phyloP scores from a whole-genome alignment of 2,329 filamentous ascomycete genomes.

The Calonectria montana region DNA sequence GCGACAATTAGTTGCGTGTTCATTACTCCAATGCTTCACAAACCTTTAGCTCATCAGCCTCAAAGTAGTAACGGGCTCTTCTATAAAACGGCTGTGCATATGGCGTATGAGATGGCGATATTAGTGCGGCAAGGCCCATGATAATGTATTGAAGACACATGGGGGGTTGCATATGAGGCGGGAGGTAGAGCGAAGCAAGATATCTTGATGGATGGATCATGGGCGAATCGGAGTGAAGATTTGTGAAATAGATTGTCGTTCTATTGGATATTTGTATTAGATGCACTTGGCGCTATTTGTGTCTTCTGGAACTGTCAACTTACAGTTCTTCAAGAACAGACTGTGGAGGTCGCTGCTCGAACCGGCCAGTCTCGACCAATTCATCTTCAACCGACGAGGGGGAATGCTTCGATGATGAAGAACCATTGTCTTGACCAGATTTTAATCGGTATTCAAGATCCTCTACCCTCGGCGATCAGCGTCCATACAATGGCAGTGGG shows the following conservation, averaged over 20 bases:
- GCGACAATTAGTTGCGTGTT: not conserved
- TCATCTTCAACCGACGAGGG: constrained; percentile 25
- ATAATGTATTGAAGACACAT: constrained; percentile 42
- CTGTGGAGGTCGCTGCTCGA: constrained; percentile 44
- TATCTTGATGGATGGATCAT: constrained; percentile 37
- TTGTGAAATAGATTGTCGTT: constrained; percentile 34
- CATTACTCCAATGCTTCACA: rapidly evolving
- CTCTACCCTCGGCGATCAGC: constrained; percentile 27
- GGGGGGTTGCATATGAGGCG: constrained; percentile 40
- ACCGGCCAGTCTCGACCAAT: constrained; percentile 41
- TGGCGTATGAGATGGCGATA: constrained; percentile 24
- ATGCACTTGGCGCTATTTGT: not conserved
- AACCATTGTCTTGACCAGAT: constrained; percentile 25
- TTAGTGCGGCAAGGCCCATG: constrained; percentile 31
- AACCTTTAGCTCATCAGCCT: constrained; percentile 39
- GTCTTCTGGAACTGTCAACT: not conserved
- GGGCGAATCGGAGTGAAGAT: constrained; percentile 24
- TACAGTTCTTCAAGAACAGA: constrained; percentile 44
- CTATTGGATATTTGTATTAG: not conserved
- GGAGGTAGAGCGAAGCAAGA: constrained; percentile 37
- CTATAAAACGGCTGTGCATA: constrained; percentile 34
- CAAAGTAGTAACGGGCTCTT: constrained; percentile 36
- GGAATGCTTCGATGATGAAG: constrained; percentile 29
- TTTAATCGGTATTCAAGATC: constrained; percentile 39
- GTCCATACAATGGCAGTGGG: not conserved